Conservation (phyloP, 148 eudicot genomes). For the Camellia sinensis region DNA sequence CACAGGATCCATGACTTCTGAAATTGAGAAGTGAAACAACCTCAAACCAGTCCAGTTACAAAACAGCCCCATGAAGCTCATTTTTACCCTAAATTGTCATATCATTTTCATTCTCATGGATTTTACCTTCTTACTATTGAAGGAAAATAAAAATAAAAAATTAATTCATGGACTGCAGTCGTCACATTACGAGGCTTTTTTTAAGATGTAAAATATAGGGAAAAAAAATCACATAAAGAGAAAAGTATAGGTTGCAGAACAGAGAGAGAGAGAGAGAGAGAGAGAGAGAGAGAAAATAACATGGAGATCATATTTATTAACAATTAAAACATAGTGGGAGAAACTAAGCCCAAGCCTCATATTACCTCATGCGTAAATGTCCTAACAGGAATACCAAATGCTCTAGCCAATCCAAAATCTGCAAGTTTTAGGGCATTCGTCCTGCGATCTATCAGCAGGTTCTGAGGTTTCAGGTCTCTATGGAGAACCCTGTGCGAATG, state of each 20-base stretch:
- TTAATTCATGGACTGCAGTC: too few species aligned
- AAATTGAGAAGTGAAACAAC: too few species aligned
- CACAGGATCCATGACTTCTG: too few species aligned
- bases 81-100: too few species aligned
- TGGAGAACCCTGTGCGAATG: conserved; percentile 95
- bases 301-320: not conserved
- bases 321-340: not conserved
- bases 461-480: conserved; percentile 91
- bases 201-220: not conserved
- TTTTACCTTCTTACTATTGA: too few species aligned
- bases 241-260: not conserved
- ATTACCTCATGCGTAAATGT: conserved; percentile 68
- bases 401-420: conserved; percentile 88
- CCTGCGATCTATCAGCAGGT: conserved; percentile 78
- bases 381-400: conserved; percentile 61
- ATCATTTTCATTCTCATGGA: too few species aligned
- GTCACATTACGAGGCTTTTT: too few species aligned
- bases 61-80: too few species aligned
- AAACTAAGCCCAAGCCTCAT: not conserved
- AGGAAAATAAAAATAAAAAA: too few species aligned
- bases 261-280: not conserved
- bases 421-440: conserved; percentile 90
- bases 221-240: not conserved
- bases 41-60: too few species aligned
- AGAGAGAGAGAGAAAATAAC: not conserved